A percentile compares a stretch with the other conserved stretches of the same genome.
These are phyloP conservation scores for Hypoxylon rubiginosum DNA, from an alignment of 2,329 filamentous ascomycete genomes.

Conservation along the genomic window DNA sequence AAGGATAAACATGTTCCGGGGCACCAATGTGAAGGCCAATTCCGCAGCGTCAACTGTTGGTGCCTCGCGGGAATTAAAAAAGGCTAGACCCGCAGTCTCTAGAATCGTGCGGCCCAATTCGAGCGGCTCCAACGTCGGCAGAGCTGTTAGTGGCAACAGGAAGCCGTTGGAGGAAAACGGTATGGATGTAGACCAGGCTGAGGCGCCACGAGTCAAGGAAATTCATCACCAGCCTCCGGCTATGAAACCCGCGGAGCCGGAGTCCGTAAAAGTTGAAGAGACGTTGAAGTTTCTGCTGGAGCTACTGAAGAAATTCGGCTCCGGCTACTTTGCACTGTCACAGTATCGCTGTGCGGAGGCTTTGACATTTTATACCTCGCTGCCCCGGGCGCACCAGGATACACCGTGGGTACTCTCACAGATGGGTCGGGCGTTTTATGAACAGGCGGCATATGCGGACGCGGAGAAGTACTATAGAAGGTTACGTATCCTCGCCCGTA, in stretches of 20 bases:
- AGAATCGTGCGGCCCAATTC: conserved; percentile 75
- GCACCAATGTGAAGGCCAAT: conserved; percentile 75
- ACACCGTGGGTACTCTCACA: conserved; percentile 95
- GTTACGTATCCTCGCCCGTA: conserved; percentile 83
- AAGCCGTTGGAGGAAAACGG: conserved; percentile 77
- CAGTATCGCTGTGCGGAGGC: conserved; percentile 85
- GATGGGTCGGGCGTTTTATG: conserved; percentile 90
- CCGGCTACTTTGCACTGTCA: conserved; percentile 81
- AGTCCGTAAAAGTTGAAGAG: conserved; percentile 78
- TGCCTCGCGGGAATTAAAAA: conserved; percentile 80
- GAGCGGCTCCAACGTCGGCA: conserved; percentile 79
- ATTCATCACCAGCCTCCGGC: conserved; percentile 54
- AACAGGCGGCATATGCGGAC: conserved; percentile 87
- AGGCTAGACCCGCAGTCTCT: conserved; percentile 80
- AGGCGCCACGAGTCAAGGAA: conserved; percentile 64
- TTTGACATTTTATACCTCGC: conserved; percentile 76
- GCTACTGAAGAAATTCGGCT: conserved; percentile 83
- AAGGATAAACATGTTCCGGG: conserved; percentile 76
- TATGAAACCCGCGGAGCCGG: conserved; percentile 61
- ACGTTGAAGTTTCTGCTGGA: conserved; percentile 83
- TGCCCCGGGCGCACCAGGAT: conserved; percentile 83
- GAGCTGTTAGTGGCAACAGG: conserved; percentile 90
- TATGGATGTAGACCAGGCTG: conserved; percentile 78
- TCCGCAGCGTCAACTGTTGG: conserved; percentile 69
- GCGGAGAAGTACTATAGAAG: conserved; percentile 88